phyloP scores from a whole-genome alignment of 495 filamentous ascomycete genomes.

The Penicillium antarcticum region DNA sequence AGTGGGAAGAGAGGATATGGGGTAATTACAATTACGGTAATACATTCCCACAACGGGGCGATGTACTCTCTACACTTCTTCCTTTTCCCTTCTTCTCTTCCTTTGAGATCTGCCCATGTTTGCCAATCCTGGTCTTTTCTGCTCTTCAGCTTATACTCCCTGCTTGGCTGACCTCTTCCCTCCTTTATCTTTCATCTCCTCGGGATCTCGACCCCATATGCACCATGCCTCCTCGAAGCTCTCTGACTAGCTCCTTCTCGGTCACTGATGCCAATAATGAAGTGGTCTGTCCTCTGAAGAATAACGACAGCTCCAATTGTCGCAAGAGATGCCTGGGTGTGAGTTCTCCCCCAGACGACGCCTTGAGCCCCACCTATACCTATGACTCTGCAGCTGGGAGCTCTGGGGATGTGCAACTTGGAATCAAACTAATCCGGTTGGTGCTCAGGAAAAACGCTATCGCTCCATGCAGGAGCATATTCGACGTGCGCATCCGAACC shows the following conservation, averaged over 20 bases:
- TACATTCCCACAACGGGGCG: slow-evolving; percentile 9
- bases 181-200: slow-evolving; percentile 1
- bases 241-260: slow-evolving; percentile 86
- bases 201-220: slow-evolving; percentile 32
- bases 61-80: slow-evolving; percentile 13
- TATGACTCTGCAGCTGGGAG: slow-evolving; percentile 5
- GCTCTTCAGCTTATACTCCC: slow-evolving; percentile 6
- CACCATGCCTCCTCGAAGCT: slow-evolving; percentile 82
- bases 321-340: slow-evolving; percentile 97
- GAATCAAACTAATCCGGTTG: slow-evolving; percentile 22
- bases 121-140: slow-evolving; percentile 8
- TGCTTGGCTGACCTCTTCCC: slow-evolving; percentile 3
- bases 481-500: slow-evolving; percentile 91
- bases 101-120: slow-evolving; percentile 5
- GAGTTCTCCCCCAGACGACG: slow-evolving; percentile 44
- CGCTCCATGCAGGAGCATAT: slow-evolving; percentile 99
- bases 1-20: not conserved
- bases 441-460: slow-evolving; percentile 83
- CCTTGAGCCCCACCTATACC: slow-evolving; percentile 16
- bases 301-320: slow-evolving; percentile 96
- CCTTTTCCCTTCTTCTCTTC: slow-evolving; percentile 19
- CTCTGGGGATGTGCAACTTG: not conserved
- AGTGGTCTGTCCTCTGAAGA: slow-evolving; percentile 93
- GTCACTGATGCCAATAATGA: slow-evolving; percentile 90
- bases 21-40: slow-evolving; percentile 15